Conservation (phyloP, 352 stramenopile genomes). For the Globisporangium sylvaticum region DNA sequence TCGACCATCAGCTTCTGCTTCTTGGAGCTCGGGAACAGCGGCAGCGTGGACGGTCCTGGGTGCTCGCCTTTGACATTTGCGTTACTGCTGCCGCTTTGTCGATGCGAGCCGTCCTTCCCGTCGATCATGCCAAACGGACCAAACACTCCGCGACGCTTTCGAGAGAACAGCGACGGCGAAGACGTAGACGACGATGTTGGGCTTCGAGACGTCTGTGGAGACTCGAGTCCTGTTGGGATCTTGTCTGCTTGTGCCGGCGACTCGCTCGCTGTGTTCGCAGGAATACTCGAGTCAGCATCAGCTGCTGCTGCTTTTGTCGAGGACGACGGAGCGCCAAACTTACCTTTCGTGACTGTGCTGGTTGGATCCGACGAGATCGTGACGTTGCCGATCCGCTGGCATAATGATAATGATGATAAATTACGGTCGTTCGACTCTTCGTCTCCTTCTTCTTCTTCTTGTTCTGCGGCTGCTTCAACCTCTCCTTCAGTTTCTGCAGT, state of each 20-base stretch:
- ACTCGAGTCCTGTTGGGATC: slow-evolving; percentile 4
- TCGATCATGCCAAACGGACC: slow-evolving; percentile 6
- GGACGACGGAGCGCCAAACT: background rate
- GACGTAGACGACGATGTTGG: slow-evolving; percentile 11
- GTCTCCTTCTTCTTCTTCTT: background rate
- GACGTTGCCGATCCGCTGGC: slow-evolving; percentile 72
- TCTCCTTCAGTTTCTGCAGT: background rate
- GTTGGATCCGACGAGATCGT: slow-evolving; percentile 50
- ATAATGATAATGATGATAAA: slow-evolving; percentile 58
- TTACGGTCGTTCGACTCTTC: slow-evolving; percentile 13
- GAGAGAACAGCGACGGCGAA: slow-evolving; percentile 14
- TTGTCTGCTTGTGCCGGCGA: background rate
- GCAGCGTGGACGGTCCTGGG: slow-evolving; percentile 6
- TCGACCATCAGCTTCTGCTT: slow-evolving; percentile 51
- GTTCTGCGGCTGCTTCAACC: background rate
- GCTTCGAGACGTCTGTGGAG: slow-evolving; percentile 13
- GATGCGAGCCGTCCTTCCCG: background rate
- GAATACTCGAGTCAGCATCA: background rate
- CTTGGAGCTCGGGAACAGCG: slow-evolving; percentile 42
- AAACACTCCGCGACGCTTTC: slow-evolving; percentile 17
- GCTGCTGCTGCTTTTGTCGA: background rate
- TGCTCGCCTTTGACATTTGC: background rate
- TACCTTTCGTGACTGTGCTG: background rate
- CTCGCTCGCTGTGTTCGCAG: background rate
- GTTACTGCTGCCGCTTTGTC: background rate